phyloP scores from a whole-genome alignment of 768 basidiomycete species.

The Tricholoma flavovirens region DNA sequence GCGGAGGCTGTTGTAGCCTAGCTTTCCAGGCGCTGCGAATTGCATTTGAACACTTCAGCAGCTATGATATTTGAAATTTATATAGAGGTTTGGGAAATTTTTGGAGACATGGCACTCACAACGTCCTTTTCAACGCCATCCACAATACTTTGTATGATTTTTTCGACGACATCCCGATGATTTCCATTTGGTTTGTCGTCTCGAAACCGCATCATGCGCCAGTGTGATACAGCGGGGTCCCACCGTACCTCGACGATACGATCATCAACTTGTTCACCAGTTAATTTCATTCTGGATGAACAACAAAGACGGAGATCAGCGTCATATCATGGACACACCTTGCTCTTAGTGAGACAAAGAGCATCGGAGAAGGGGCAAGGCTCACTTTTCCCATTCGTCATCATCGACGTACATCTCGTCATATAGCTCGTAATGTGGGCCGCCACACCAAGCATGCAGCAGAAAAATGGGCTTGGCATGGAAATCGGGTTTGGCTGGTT shows the following conservation, averaged over 20 bases:
- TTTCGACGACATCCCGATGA: slow-evolving; percentile 76
- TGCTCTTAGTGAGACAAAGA: slow-evolving; percentile 10
- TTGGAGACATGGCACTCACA: slow-evolving; percentile 40
- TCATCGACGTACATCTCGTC: slow-evolving; percentile 84
- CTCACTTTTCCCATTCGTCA: slow-evolving; percentile 90
- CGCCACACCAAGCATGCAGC: slow-evolving; percentile 79
- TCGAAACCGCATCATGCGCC: slow-evolving; percentile 91
- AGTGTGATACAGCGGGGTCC: slow-evolving; percentile 59
- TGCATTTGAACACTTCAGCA: slow-evolving; percentile 54
- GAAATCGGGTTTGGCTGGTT: slow-evolving; percentile 67
- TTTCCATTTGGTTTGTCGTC: slow-evolving; percentile 95
- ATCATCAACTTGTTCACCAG: slow-evolving; percentile 87
- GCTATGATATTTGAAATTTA: slow-evolving; percentile 33
- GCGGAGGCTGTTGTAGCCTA: slow-evolving; percentile 40
- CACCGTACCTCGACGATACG: slow-evolving; percentile 93
- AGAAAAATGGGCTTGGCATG: slow-evolving; percentile 81
- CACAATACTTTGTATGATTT: slow-evolving; percentile 84
- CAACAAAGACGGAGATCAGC: slow-evolving; percentile 6
- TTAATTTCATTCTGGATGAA: slow-evolving; percentile 64
- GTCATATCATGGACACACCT: slow-evolving; percentile 6
- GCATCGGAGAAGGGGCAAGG: slow-evolving; percentile 12
- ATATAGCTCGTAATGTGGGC: slow-evolving; percentile 71
- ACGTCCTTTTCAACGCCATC: slow-evolving; percentile 90
- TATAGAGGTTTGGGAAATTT: slow-evolving; percentile 10
- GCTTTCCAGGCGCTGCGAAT: slow-evolving; percentile 76